These are phyloP conservation scores for Endothia cerciana DNA, from an alignment of 2,329 filamentous ascomycete genomes.

Conservation along the genomic window DNA sequence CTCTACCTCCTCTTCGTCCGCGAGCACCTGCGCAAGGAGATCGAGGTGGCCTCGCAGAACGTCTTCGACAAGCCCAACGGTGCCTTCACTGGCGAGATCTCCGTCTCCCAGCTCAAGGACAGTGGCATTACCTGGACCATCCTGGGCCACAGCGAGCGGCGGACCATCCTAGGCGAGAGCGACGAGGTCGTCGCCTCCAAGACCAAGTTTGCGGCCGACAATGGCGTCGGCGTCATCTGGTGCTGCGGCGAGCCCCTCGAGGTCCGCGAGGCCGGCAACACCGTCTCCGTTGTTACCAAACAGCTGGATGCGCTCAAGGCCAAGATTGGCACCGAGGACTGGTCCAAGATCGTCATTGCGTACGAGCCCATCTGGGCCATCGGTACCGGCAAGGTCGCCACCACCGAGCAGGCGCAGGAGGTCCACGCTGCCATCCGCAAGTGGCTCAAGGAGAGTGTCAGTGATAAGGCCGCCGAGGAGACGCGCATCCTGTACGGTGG, in stretches of 20 bases:
- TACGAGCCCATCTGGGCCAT: conserved; percentile 99
- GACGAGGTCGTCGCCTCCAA: conserved; percentile 88
- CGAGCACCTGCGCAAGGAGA: conserved; percentile 72
- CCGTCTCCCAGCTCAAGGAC: conserved; percentile 88
- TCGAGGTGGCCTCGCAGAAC: conserved; percentile 94
- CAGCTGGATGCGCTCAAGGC: conserved; percentile 81
- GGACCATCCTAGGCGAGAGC: conserved; percentile 84
- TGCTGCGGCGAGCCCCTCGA: conserved; percentile 97
- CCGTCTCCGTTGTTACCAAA: conserved; percentile 79
- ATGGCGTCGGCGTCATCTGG: conserved; percentile 88
- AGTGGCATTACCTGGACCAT: conserved; percentile 87
- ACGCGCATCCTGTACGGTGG: conserved; percentile 96
- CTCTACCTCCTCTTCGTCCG: conserved; percentile 90
- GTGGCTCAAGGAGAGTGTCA: conserved; percentile 82
- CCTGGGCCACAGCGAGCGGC: conserved; percentile 92
- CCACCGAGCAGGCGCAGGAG: conserved; percentile 88
- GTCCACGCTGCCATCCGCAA: conserved; percentile 89
- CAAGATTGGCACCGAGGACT: conserved; percentile 71
- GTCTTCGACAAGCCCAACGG: conserved; percentile 97
- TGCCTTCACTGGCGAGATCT: conserved; percentile 97
- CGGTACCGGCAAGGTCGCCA: conserved; percentile 92
- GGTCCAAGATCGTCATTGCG: conserved; percentile 92
- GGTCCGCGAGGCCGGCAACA: conserved; percentile 85
- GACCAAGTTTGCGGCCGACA: conserved; percentile 89
- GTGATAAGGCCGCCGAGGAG: conserved; percentile 75